Evolutionary conservation across 2,329 filamentous ascomycete genomes (phyloP).

Genomic region (Dactylonectria macrodidyma): DNA sequence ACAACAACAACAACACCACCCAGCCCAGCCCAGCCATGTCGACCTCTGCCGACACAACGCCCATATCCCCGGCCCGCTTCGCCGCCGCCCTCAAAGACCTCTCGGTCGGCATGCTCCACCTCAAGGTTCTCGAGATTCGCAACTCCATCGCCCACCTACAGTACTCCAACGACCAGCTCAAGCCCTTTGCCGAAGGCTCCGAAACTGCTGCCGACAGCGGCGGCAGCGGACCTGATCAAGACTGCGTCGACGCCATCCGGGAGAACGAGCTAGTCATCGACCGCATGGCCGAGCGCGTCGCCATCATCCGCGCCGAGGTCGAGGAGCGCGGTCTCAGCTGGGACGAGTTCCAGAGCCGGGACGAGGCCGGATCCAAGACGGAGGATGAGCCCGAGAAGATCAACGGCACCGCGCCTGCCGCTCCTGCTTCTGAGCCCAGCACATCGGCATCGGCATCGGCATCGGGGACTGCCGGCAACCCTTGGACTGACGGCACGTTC

Average conservation of each 20-base stretch:
- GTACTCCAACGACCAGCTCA: slow-evolving; percentile 81
- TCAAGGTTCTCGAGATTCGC: slow-evolving; percentile 82
- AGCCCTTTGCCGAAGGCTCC: slow-evolving; percentile 73
- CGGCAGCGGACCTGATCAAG: slow-evolving; percentile 67
- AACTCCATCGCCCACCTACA: slow-evolving; percentile 83
- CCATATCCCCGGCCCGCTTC: slow-evolving; percentile 76
- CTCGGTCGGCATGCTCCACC: slow-evolving; percentile 75
- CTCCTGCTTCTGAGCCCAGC: not conserved
- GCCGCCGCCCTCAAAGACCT: slow-evolving; percentile 78
- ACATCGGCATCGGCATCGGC: slow-evolving; percentile 29
- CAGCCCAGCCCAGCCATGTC: slow-evolving; percentile 65
- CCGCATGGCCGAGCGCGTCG: slow-evolving; percentile 77
- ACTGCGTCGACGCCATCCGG: slow-evolving; percentile 80
- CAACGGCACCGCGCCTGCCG: slow-evolving; percentile 20
- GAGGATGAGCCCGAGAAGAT: slow-evolving; percentile 28
- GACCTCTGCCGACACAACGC: slow-evolving; percentile 71
- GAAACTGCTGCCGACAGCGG: slow-evolving; percentile 46
- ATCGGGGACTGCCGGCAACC: slow-evolving; percentile 50
- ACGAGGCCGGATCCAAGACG: slow-evolving; percentile 57
- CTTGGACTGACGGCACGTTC: slow-evolving; percentile 77
- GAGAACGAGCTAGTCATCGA: slow-evolving; percentile 80
- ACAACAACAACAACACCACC: not conserved
- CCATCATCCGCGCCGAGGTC: slow-evolving; percentile 75
- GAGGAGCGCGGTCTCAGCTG: slow-evolving; percentile 70
- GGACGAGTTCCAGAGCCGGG: slow-evolving; percentile 68